phyloP scores from a whole-genome alignment of 2,329 filamentous ascomycete genomes.

The Penicillium digitatum region DNA sequence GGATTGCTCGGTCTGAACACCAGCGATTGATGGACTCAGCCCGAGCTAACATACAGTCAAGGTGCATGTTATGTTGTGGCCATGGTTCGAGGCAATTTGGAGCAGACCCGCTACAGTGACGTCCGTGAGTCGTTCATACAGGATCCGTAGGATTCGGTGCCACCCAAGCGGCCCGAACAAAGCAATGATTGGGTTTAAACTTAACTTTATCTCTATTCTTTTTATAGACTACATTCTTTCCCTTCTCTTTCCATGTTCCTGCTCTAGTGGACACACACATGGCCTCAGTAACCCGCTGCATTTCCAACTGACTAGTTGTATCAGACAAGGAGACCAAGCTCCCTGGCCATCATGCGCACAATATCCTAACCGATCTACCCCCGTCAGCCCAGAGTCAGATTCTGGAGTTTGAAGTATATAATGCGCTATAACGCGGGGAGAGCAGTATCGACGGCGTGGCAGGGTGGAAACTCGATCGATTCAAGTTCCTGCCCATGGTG shows the following conservation, averaged over 20 bases:
- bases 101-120: constrained; percentile 8
- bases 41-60: not conserved
- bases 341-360: constrained; percentile 43
- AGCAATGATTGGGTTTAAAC: not conserved
- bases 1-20: not conserved
- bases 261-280: constrained; percentile 44
- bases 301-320: constrained; percentile 14
- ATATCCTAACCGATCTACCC: constrained; percentile 49
- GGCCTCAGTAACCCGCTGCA: constrained; percentile 29
- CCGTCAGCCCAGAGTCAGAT: constrained; percentile 35
- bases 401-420: constrained; percentile 41
- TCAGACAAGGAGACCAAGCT: constrained; percentile 46
- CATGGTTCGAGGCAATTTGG: not conserved
- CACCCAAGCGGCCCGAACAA: not conserved
- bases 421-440: constrained; percentile 39
- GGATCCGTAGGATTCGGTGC: not conserved
- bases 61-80: not conserved
- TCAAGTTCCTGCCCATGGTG: constrained; percentile 56
- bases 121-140: not conserved
- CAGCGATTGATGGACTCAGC: not conserved
- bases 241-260: not conserved
- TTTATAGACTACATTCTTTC: no score
- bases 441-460: constrained; percentile 32
- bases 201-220: not conserved
- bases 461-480: constrained; percentile 56